These are phyloP conservation scores for Ascomycota sp. DNA, from an alignment of 2,329 filamentous ascomycete genomes.

Conservation along the genomic window DNA sequence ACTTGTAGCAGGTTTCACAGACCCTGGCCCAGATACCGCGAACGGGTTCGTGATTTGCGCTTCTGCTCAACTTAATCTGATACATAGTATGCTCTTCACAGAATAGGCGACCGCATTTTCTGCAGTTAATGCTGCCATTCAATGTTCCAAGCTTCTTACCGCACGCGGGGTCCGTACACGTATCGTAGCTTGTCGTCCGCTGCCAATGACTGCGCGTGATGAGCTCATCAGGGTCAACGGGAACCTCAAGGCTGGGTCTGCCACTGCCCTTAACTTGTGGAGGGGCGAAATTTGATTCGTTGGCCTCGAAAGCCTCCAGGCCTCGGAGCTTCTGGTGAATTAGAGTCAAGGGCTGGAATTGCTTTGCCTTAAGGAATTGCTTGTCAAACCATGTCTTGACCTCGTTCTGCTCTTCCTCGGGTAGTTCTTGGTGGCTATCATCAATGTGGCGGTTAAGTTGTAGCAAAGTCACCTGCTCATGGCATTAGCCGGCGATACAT, in stretches of 20 bases:
- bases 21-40: constrained; percentile 85
- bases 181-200: constrained; percentile 47
- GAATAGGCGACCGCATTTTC: constrained; percentile 81
- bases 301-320: constrained; percentile 83
- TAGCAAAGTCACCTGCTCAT: constrained; percentile 56
- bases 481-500: not conserved
- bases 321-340: constrained; percentile 88
- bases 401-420: constrained; percentile 76
- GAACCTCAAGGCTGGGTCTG: constrained; percentile 19
- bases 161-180: constrained; percentile 75
- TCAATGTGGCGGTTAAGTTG: constrained; percentile 78
- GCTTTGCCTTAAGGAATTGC: constrained; percentile 81
- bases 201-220: constrained; percentile 88
- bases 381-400: constrained; percentile 95
- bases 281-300: constrained; percentile 36
- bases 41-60: constrained; percentile 75
- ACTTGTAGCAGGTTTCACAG: constrained; percentile 98
- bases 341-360: constrained; percentile 75
- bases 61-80: constrained; percentile 88
- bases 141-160: constrained; percentile 58
- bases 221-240: constrained; percentile 67
- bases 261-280: constrained; percentile 12
- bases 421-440: constrained; percentile 74
- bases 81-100: constrained; percentile 99
- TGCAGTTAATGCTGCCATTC: constrained; percentile 77